A percentile compares a stretch with the other conserved stretches of the same genome.
Conservation (phyloP, 768 basidiomycete genomes). For the Leccinellum albellum region DNA sequence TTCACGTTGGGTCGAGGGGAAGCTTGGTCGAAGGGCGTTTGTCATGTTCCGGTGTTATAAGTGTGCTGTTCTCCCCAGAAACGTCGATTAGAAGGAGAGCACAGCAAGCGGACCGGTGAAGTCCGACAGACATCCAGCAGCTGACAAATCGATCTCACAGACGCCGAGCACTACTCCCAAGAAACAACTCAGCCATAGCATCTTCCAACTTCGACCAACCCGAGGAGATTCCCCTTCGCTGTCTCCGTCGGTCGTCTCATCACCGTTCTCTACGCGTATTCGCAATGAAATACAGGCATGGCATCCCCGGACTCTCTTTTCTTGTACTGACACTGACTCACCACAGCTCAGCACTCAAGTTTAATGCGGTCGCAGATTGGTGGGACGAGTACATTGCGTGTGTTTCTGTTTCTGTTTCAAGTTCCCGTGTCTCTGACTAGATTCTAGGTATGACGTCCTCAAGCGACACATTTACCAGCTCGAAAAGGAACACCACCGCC, state of each 20-base stretch:
- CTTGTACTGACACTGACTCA: not conserved
- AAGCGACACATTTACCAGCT: conserved; percentile 85
- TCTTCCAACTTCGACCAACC: conserved; percentile 4
- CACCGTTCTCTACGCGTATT: conserved; percentile 9
- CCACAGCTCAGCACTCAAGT: conserved; percentile 75
- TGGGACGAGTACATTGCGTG: conserved; percentile 89
- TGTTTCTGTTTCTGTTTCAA: conserved; percentile 28
- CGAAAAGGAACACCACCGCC: conserved; percentile 61
- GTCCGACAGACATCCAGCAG: not conserved
- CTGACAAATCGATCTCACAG: not conserved
- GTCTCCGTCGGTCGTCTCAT: conserved; percentile 1
- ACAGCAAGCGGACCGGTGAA: too few relatives aligned
- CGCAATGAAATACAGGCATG: conserved; percentile 37
- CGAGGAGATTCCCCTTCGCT: conserved; percentile 28
- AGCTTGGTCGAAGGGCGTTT: not conserved
- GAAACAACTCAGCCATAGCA: conserved; percentile 5
- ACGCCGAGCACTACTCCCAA: too few relatives aligned
- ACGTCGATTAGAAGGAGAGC: not conserved
- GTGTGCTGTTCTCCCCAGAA: not conserved
- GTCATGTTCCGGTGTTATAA: too few relatives aligned
- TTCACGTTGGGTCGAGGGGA: too few relatives aligned
- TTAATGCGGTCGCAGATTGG: conserved; percentile 90
- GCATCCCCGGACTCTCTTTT: not conserved
- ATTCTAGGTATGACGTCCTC: conserved; percentile 70
- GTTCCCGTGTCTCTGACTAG: not conserved